phyloP scores from a whole-genome alignment of 495 filamentous ascomycete species.

The Penicillium mononematosum region DNA sequence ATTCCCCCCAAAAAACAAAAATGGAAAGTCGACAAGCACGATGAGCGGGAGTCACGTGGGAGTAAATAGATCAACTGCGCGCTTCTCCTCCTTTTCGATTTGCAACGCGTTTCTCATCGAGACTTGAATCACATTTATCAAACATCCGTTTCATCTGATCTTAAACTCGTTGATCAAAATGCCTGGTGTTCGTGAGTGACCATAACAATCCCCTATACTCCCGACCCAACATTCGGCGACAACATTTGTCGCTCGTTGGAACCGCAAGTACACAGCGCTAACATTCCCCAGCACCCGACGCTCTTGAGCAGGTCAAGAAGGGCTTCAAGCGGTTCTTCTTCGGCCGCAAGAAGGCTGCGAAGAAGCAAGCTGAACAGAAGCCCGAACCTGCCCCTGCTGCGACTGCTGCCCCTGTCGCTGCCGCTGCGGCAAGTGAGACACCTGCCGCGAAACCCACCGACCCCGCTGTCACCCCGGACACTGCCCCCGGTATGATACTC shows the following conservation, averaged over 20 bases:
- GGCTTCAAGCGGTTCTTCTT: constrained; percentile 10
- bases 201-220: neutral
- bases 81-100: constrained; percentile 3
- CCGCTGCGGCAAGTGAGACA: neutral
- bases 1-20: neutral
- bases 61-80: constrained; percentile 2
- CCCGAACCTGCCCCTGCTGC: neutral
- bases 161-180: neutral
- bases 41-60: constrained; percentile 4
- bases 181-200: constrained; percentile 15
- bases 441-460: neutral
- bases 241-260: neutral
- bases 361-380: neutral
- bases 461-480: constrained; percentile 5
- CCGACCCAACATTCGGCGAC: neutral
- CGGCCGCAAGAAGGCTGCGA: constrained; percentile 10
- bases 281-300: constrained; percentile 2
- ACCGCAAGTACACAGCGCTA: neutral
- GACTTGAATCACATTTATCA: neutral
- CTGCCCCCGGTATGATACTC: neutral
- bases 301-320: constrained; percentile 12
- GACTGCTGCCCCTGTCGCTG: constrained; percentile 2
- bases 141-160: neutral
- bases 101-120: neutral
- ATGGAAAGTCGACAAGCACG: neutral